Base-by-base conservation (phyloP, 176 grass and related monocot genomes). In the Luzula sylvatica region DNA sequence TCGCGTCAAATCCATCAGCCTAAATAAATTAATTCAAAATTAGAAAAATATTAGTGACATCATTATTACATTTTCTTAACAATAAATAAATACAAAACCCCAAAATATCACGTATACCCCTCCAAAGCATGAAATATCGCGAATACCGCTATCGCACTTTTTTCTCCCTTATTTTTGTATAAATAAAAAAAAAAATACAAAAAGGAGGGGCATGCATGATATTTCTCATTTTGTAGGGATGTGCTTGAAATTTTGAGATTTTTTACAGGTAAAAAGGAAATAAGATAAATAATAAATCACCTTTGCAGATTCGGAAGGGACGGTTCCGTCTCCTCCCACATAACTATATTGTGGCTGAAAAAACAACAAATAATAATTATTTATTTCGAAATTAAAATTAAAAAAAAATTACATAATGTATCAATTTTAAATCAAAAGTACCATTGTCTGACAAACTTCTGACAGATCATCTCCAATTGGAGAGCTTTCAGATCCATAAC, bases 241-340 rank as follows among this genome's bases (percentile, higher is more conserved):
- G 38, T 17, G 28, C 41, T 27, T 23, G 20, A 6, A 39, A 21
- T 39, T 28, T 18, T 55, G n/a, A 26, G n/a, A 15, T 13, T 23
- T 57, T 30, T 25, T 56, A 15, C 23, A 35, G 4, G 1, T 56
- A 15, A 26, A 29, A 2, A 8, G 25, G 21, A 25, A 24, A 26
- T 30, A 0, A 8, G 2, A 18, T 7, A 24, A 41, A 7, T 38
- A 54, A 58, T 43, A 16, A 23, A 56, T 51, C 72, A 88, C 90
- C 90, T 53, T 74, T 51, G 77, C 71, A 46, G 90, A 96, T 69
- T 86, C 90, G 17, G 46, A 16, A 43, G 90, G 90, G 67, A 96
- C 84, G 21, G 90, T 96, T 35, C 90, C 52, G 51, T 96, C 90
- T 76, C 90, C 90, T 79, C 88, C 84, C 43, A 96, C 90, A 39